A percentile compares a stretch with the other conserved stretches of the same genome.
Evolutionary conservation across 768 basidiomycete species (phyloP).

Genomic region (Butyriboletus loyo): DNA sequence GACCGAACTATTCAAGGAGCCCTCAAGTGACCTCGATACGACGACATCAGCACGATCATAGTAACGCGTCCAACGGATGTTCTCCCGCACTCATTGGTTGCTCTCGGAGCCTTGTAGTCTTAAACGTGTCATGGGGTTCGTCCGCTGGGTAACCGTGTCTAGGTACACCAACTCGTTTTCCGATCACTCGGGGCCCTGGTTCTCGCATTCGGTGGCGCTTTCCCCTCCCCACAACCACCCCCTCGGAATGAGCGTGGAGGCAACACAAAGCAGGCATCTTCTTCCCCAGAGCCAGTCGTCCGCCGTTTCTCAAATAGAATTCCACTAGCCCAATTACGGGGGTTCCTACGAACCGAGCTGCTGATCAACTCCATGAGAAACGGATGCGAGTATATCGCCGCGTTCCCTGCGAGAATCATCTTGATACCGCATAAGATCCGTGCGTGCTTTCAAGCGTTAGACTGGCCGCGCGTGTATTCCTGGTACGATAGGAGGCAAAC

Average conservation of each 20-base stretch:
- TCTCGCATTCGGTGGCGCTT: not conserved
- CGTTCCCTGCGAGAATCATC: constrained; percentile 1
- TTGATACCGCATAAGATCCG: constrained; percentile 36
- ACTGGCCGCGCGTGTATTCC: constrained; percentile 7
- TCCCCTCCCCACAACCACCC: constrained; percentile 19
- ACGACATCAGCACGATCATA: not conserved
- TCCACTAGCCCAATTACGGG: not conserved
- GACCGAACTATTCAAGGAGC: not conserved
- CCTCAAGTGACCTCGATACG: not conserved
- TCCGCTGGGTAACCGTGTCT: not conserved
- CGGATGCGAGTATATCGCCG: constrained; percentile 16
- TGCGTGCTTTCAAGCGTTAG: constrained; percentile 28
- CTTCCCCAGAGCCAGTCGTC: not conserved
- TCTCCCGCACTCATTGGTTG: not conserved
- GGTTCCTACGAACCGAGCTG: not conserved
- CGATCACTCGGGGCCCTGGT: not conserved
- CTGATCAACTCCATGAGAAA: constrained; percentile 21
- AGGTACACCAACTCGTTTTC: not conserved
- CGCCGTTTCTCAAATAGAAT: not conserved
- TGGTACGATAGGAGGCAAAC: constrained; percentile 11
- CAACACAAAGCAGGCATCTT: constrained; percentile 36
- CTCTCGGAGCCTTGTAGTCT: not conserved
- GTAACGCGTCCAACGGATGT: not conserved
- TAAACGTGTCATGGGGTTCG: constrained; percentile 1
- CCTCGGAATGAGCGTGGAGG: constrained; percentile 10